Evolutionary conservation across 1,139 yeast genomes (phyloP), one percentile per base, ranked within the genome.

Genomic region (Starmera stellimalicola): DNA sequence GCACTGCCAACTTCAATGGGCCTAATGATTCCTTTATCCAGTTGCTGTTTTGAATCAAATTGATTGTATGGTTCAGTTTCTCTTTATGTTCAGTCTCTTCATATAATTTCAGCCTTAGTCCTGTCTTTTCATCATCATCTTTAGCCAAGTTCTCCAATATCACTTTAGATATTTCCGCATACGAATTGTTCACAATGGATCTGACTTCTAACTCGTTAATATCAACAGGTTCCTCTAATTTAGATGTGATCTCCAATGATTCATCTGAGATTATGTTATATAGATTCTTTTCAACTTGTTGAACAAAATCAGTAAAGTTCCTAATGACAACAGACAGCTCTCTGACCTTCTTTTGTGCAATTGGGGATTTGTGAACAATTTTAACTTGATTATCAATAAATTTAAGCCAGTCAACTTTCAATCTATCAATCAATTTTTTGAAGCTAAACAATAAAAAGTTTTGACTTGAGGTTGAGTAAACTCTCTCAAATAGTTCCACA

Each of bases 1-100:
- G 19, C 12, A 30, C 28, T 3, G 36, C 31, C 3, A 42, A 23
- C 29, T 38, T 50, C 34, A 57, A 44, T 22, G 54, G 40, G 1
- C 51, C 32, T n/a, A 57, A 34, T 3, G 58, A 73, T 38, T 77
- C 81, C 27, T 65, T 55, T 25, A 80, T 55, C 53, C 72, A 71
- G 47, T 72, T 70, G 45, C 76, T 65, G 49, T 83, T 83, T 44
- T 77, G 77, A 31, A 81, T 60, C 45, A 79, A 63, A 35, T 77
- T 68, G 18, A 80, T 68, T 44, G 74, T 73, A 38, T 77, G 63
- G 47, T 73, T 66, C 24, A 71, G 68, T 41, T 68, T 59, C 42
- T 74, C 81, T 51, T 38, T 37, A 12, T 37, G 27, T 8, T 41
- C 47, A 12, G 38, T 33, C 6, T 35, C 41, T 16, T 42, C 42